Conservation (phyloP, 345 rosid genomes). For the Ceriops tagal region DNA sequence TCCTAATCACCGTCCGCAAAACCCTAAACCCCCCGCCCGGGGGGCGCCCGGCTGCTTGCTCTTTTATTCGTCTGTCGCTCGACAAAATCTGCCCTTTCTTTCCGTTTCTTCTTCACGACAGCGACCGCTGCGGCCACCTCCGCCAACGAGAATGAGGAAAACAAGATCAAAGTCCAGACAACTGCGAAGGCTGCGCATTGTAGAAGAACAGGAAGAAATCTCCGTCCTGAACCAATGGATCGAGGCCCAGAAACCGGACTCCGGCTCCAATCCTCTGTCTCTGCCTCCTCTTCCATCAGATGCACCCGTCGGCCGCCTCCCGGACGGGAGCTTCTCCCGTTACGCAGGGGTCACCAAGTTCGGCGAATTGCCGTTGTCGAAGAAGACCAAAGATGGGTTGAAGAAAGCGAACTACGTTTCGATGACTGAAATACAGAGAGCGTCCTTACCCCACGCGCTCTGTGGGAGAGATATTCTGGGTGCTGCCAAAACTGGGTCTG, state of each 20-base stretch:
- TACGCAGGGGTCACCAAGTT: slow-evolving; percentile 61
- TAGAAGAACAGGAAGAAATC: slow-evolving; percentile 42
- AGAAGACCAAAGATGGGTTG: slow-evolving; percentile 62
- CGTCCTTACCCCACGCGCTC: slow-evolving; percentile 79
- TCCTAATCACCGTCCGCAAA: too few species aligned
- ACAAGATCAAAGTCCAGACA: slow-evolving; percentile 19
- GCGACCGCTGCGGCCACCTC: not conserved
- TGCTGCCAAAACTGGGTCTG: slow-evolving; percentile 95
- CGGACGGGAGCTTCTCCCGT: slow-evolving; percentile 48
- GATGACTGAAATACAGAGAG: slow-evolving; percentile 87
- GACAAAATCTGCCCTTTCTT: too few species aligned
- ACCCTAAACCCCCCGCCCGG: too few species aligned
- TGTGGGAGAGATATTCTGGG: slow-evolving; percentile 89
- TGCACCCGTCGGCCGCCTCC: slow-evolving; percentile 52
- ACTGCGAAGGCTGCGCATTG: slow-evolving; percentile 11
- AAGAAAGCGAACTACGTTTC: slow-evolving; percentile 46
- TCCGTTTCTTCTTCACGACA: not conserved
- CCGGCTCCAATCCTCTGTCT: slow-evolving; percentile 77
- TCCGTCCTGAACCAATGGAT: slow-evolving; percentile 61
- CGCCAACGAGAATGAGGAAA: slow-evolving; percentile 8
- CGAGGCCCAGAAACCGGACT: slow-evolving; percentile 73
- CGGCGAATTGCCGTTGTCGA: slow-evolving; percentile 69
- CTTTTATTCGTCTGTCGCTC: too few species aligned
- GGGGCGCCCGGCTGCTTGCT: too few species aligned
- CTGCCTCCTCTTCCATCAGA: slow-evolving; percentile 42